phyloP scores from a whole-genome alignment of 2,329 filamentous ascomycete genomes.

The Trichoderma sp. region DNA sequence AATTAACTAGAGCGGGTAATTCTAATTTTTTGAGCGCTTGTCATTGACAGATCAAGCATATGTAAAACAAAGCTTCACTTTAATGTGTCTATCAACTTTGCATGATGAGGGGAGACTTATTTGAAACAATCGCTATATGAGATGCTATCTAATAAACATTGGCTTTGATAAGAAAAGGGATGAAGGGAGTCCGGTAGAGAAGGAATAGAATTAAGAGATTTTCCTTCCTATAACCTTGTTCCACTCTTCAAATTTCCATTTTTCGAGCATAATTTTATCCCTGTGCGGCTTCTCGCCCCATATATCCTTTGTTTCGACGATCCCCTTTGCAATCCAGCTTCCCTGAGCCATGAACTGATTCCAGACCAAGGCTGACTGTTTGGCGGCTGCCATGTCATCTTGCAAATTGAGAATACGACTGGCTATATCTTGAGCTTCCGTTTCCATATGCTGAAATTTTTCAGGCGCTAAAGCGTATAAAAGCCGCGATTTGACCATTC shows the following conservation, averaged over 20 bases:
- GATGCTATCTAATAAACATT: neutral
- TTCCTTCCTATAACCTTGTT: slow-evolving; percentile 18
- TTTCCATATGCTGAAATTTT: neutral
- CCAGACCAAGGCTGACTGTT: slow-evolving; percentile 6
- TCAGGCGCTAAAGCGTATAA: slow-evolving; percentile 4
- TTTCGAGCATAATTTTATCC: neutral
- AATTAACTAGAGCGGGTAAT: neutral
- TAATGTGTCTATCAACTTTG: neutral
- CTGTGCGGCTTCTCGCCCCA: neutral
- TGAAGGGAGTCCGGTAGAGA: neutral
- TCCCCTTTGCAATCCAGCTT: slow-evolving; percentile 19
- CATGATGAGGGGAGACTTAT: neutral
- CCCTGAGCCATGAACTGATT: slow-evolving; percentile 19
- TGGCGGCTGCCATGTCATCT: neutral
- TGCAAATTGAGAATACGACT: slow-evolving; percentile 1
- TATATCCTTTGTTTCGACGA: slow-evolving; percentile 12
- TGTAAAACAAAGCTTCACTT: neutral
- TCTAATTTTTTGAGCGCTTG: neutral
- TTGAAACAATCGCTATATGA: neutral
- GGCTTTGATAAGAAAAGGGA: neutral
- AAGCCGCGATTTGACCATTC: slow-evolving; percentile 21
- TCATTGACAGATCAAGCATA: neutral
- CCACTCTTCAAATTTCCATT: slow-evolving; percentile 17
- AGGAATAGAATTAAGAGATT: neutral
- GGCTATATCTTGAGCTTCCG: slow-evolving; percentile 1